Evolutionary conservation across 1,139 yeast genomes (phyloP).

Genomic region (Kodamaea sp.): DNA sequence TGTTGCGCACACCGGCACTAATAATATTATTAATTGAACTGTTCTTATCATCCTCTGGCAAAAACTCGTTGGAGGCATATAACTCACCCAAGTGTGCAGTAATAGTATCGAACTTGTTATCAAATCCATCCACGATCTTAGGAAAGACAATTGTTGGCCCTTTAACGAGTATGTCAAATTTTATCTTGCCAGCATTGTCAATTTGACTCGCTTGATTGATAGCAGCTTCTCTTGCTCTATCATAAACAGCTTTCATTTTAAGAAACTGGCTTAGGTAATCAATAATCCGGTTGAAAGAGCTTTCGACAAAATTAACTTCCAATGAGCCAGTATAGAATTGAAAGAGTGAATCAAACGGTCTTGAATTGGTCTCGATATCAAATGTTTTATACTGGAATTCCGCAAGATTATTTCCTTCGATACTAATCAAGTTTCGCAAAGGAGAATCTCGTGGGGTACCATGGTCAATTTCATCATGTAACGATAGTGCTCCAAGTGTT

Average conservation of each 20-base stretch:
- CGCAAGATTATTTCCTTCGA: constrained; percentile 82
- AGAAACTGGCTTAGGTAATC: constrained; percentile 73
- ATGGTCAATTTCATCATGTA: constrained; percentile 74
- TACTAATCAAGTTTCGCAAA: constrained; percentile 67
- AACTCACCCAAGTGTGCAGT: constrained; percentile 84
- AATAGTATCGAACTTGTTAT: constrained; percentile 54
- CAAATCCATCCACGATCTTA: constrained; percentile 42
- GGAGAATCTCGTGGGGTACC: constrained; percentile 62
- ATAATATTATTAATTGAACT: constrained; percentile 43
- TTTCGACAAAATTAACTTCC: constrained; percentile 75
- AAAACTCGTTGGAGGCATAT: constrained; percentile 67
- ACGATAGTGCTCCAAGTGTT: constrained; percentile 76
- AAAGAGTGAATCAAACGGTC: constrained; percentile 59
- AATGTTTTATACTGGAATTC: constrained; percentile 83
- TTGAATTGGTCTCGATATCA: constrained; percentile 52
- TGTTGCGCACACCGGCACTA: constrained; percentile 69
- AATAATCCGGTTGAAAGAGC: constrained; percentile 68
- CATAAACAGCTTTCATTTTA: constrained; percentile 84
- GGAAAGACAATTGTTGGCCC: constrained; percentile 90
- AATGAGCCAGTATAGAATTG: constrained; percentile 76
- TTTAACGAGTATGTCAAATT: constrained; percentile 67
- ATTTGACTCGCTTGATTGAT: constrained; percentile 63
- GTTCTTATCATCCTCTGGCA: constrained; percentile 19
- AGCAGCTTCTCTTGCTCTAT: constrained; percentile 86
- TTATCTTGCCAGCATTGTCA: constrained; percentile 62